phyloP scores from a whole-genome alignment of 2,329 filamentous ascomycete species.

The Elsinoe fawcettii region DNA sequence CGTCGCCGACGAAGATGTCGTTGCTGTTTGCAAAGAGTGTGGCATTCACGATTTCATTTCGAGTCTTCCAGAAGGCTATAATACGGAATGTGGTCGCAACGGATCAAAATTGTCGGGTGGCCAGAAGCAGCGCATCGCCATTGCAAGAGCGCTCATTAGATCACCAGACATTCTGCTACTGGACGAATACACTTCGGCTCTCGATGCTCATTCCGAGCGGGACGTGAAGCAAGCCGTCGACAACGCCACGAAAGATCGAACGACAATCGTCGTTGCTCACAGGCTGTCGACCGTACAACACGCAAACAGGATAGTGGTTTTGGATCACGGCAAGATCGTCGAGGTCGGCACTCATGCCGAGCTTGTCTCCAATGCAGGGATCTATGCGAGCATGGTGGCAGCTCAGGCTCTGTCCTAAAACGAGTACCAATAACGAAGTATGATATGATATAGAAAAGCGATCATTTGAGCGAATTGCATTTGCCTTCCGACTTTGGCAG shows the following conservation, averaged over 20 bases:
- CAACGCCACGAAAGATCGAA: slow-evolving; percentile 37
- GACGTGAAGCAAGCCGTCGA: slow-evolving; percentile 37
- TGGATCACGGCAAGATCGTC: slow-evolving; percentile 57
- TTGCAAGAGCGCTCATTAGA: slow-evolving; percentile 40
- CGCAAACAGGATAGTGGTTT: slow-evolving; percentile 71
- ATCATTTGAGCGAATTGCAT: not conserved
- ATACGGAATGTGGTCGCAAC: slow-evolving; percentile 38
- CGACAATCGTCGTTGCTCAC: slow-evolving; percentile 72
- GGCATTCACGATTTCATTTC: slow-evolving; percentile 42
- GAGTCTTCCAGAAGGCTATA: slow-evolving; percentile 41
- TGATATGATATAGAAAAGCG: slow-evolving; percentile 1
- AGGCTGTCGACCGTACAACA: slow-evolving; percentile 69
- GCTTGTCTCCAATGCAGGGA: slow-evolving; percentile 41
- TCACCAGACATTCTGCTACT: slow-evolving; percentile 40
- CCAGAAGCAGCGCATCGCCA: slow-evolving; percentile 40
- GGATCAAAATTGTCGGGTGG: slow-evolving; percentile 38
- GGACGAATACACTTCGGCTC: slow-evolving; percentile 41
- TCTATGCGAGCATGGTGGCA: slow-evolving; percentile 36
- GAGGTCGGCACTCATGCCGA: slow-evolving; percentile 56
- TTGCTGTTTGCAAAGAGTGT: slow-evolving; percentile 35
- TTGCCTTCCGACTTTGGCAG: not conserved
- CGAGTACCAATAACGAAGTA: not conserved
- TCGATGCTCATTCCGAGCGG: slow-evolving; percentile 40
- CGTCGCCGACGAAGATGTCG: slow-evolving; percentile 25
- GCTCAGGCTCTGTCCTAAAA: slow-evolving; percentile 27